Percentiles rank a stretch among this genome's conserved stretches.
Conservation (phyloP, 352 stramenopile species). For the Phytophthora lateralis region DNA sequence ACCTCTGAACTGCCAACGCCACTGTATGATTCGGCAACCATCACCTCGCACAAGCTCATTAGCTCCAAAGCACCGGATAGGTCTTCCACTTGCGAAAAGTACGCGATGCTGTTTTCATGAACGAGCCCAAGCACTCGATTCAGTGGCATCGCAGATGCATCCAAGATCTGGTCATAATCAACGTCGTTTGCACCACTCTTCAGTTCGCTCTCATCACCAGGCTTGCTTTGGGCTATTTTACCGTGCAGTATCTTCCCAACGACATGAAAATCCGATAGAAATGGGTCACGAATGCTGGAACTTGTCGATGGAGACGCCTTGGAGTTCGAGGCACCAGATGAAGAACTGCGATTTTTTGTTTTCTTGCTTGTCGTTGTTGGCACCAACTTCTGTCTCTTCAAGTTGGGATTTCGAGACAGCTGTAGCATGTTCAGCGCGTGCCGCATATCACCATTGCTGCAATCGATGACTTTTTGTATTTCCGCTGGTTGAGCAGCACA, state of each 20-base stretch:
- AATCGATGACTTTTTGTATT: slow-evolving; percentile 60
- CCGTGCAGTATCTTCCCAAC: slow-evolving; percentile 80
- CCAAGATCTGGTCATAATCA: slow-evolving; percentile 57
- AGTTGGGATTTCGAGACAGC: slow-evolving; percentile 31
- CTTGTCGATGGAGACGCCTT: slow-evolving; percentile 9
- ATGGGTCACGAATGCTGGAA: slow-evolving; percentile 56
- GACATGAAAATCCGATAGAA: slow-evolving; percentile 83
- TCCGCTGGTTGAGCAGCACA: slow-evolving; percentile 34
- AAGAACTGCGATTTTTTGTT: slow-evolving; percentile 5
- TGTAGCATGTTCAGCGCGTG: slow-evolving; percentile 85
- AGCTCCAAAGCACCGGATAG: slow-evolving; percentile 61
- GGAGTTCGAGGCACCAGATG: background rate
- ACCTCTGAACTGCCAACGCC: slow-evolving; percentile 57
- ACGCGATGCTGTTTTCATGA: slow-evolving; percentile 73
- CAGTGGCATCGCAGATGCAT: slow-evolving; percentile 57
- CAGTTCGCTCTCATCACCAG: slow-evolving; percentile 6
- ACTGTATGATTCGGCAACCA: slow-evolving; percentile 62
- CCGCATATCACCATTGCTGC: slow-evolving; percentile 76
- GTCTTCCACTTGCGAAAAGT: slow-evolving; percentile 81
- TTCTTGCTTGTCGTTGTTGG: slow-evolving; percentile 14
- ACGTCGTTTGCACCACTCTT: slow-evolving; percentile 14
- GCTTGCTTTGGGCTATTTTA: slow-evolving; percentile 48
- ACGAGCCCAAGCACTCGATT: slow-evolving; percentile 69
- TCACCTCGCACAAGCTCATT: slow-evolving; percentile 73
- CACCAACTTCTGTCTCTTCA: slow-evolving; percentile 7